phyloP scores from a whole-genome alignment of 1,284 basidiomycete species.

The Inonotus obliquus region DNA sequence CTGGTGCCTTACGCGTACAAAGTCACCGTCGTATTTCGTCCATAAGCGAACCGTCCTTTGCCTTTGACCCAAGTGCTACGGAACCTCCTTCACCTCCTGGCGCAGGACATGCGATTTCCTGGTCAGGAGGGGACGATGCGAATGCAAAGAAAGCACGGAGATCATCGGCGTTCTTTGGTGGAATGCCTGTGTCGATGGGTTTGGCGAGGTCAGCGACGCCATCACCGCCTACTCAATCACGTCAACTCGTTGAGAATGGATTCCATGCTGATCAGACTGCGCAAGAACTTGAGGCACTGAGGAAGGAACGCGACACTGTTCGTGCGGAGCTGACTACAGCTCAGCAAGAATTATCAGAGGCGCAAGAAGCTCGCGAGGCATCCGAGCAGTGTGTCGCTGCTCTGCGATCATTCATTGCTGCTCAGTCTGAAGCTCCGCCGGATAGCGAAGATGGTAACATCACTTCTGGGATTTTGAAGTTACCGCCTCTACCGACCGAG shows the following conservation, averaged over 20 bases:
- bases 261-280: slow-evolving; percentile 21
- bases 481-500: slow-evolving; percentile 56
- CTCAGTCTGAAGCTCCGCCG: slow-evolving; percentile 38
- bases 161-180: slow-evolving; percentile 50
- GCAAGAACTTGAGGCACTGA: slow-evolving; percentile 43
- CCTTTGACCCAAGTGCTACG: slow-evolving; percentile 18
- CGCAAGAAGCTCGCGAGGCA: slow-evolving; percentile 80
- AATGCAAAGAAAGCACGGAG: slow-evolving; percentile 35
- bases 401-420: slow-evolving; percentile 77
- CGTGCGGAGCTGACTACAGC: slow-evolving; percentile 60
- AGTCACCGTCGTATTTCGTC: slow-evolving; percentile 54
- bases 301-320: slow-evolving; percentile 54
- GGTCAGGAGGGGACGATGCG: slow-evolving; percentile 23
- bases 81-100: slow-evolving; percentile 27
- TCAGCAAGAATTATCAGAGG: slow-evolving; percentile 65
- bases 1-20: slow-evolving; percentile 27
- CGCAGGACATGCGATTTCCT: slow-evolving; percentile 28
- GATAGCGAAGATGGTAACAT: slow-evolving; percentile 35
- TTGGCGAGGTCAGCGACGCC: slow-evolving; percentile 31
- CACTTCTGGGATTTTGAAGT: slow-evolving; percentile 30
- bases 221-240: slow-evolving; percentile 27
- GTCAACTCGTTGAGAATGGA: slow-evolving; percentile 11
- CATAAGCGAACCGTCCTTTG: slow-evolving; percentile 48
- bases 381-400: slow-evolving; percentile 83
- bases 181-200: slow-evolving; percentile 24